Evolutionary conservation across 345 rosid species (phyloP).

Genomic region (Gossypium turneri): DNA sequence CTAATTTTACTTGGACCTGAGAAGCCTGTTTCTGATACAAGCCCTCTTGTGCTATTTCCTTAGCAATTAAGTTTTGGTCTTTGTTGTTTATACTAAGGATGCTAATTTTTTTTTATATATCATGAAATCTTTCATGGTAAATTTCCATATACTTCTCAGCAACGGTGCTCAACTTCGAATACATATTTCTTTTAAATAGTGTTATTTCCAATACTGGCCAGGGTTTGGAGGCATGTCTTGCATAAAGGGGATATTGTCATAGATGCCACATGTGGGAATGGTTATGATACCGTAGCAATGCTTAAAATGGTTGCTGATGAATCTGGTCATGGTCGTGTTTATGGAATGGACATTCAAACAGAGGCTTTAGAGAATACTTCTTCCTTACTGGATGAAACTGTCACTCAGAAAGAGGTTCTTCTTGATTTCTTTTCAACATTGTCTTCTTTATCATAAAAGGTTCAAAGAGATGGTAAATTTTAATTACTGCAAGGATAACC

Average conservation of each 20-base stretch:
- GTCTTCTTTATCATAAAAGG: background rate
- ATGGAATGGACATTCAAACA: slow-evolving; percentile 72
- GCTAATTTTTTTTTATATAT: background rate
- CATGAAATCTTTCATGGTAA: background rate
- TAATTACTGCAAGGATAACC: background rate
- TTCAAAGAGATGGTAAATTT: background rate
- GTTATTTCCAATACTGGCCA: slow-evolving; percentile 19
- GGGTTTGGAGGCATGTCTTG: slow-evolving; percentile 75
- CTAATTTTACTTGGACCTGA: background rate
- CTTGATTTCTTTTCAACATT: background rate
- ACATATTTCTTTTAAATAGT: background rate
- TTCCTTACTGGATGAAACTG: slow-evolving; percentile 45
- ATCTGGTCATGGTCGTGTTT: slow-evolving; percentile 57
- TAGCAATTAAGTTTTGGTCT: background rate
- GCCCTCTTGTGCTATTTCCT: background rate
- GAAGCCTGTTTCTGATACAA: background rate
- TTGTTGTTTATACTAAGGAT: background rate
- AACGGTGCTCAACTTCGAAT: background rate
- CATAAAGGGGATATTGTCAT: slow-evolving; percentile 64
- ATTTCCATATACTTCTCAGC: background rate
- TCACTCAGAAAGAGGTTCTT: slow-evolving; percentile 53
- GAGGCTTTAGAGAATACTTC: slow-evolving; percentile 58
- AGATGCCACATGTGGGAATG: slow-evolving; percentile 94
- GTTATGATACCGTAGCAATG: slow-evolving; percentile 74
- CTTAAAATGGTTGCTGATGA: slow-evolving; percentile 64